Base-by-base conservation (phyloP, 225 moss, liverwort and hornwort genomes). In the Antitrichia curtipendula region DNA sequence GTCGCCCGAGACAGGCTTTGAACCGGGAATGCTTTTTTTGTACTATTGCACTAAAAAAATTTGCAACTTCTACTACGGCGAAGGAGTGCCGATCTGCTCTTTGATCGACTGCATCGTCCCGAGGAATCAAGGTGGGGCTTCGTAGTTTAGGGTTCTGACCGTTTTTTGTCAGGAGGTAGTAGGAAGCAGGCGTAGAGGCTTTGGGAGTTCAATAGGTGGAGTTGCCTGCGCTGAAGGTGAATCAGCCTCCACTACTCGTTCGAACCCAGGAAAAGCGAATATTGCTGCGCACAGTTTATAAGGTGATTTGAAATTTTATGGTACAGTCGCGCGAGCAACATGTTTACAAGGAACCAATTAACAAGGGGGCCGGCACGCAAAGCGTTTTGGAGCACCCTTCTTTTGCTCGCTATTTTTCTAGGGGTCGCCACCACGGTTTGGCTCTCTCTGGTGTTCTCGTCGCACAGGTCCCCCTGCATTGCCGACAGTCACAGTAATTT, bases 391-490 rank as follows among this genome's bases (percentile, higher is more conserved):
- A 88, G 85, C 85, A 92, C 91, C 4, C 3, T 92, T 3, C 78
- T 92, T 13, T 29, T 53, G 60, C 53, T 93, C 34, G 59, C 80
- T n/a, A 22, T 87, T 17, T 82, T 90, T 38, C 75, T 93, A 23
- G 91, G 84, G 40, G 11, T 91, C 38, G 92, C 78, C 13, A 93
- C 93, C 24, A 91, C 90, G 24, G 87, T 91, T 32, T 93, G 93
- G 93, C 71, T 93, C 16, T 90, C 92, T 47, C 77, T 93, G 40
- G 93, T 93, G 57, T 90, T 93, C 71, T 90, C 93, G 18, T 89
- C 92, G 41, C 93, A 91, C 84, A 89, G 93, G 78, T 88, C 91
- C 52, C 88, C 92, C 83, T 93, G 93, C 92, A 92, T 92, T 82
- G 86, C 89, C 24, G 92, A 92, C 31, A 83, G 62, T 11, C 92